These are phyloP conservation scores for Aspergillus viridinutans DNA, from an alignment of 2,329 filamentous ascomycete species.

Conservation along the genomic window DNA sequence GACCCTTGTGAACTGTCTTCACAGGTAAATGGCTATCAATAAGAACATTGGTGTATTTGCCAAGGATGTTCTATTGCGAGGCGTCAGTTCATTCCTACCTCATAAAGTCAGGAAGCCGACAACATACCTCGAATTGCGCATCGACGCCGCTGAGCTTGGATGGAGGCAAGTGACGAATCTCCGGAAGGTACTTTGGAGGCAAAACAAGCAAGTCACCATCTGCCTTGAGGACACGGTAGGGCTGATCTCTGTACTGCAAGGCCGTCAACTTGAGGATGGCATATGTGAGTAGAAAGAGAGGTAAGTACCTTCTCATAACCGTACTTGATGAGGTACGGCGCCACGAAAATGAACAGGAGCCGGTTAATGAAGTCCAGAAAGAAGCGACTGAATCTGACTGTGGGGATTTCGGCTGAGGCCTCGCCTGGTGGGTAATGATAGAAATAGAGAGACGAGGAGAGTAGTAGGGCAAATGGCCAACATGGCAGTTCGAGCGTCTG, in stretches of 20 bases:
- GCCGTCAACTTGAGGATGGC: neutral
- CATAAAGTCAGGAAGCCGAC: neutral
- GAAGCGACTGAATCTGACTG: constrained; percentile 15
- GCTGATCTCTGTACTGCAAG: constrained; percentile 23
- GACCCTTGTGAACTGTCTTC: constrained; percentile 18
- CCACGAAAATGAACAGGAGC: constrained; percentile 21
- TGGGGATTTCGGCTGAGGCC: constrained; percentile 14
- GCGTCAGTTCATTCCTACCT: neutral
- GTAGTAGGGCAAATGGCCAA: neutral
- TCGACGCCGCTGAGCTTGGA: constrained; percentile 23
- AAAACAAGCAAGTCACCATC: constrained; percentile 28
- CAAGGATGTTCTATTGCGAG: constrained; percentile 22
- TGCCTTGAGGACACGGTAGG: constrained; percentile 25
- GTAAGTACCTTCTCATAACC: constrained; percentile 23
- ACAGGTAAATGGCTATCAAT: constrained; percentile 21
- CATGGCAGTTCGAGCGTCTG: neutral
- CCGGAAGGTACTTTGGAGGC: constrained; percentile 23
- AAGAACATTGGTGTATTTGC: constrained; percentile 25
- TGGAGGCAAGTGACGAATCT: constrained; percentile 17
- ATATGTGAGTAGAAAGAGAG: neutral
- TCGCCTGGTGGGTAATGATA: neutral
- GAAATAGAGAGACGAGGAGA: neutral
- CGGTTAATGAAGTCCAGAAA: constrained; percentile 24
- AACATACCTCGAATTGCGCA: constrained; percentile 24
- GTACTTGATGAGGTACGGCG: constrained; percentile 18